Evolutionary conservation across 1,284 basidiomycete species (phyloP), one percentile per base, ranked within the genome.

Genomic region (Malassezia globosa): DNA sequence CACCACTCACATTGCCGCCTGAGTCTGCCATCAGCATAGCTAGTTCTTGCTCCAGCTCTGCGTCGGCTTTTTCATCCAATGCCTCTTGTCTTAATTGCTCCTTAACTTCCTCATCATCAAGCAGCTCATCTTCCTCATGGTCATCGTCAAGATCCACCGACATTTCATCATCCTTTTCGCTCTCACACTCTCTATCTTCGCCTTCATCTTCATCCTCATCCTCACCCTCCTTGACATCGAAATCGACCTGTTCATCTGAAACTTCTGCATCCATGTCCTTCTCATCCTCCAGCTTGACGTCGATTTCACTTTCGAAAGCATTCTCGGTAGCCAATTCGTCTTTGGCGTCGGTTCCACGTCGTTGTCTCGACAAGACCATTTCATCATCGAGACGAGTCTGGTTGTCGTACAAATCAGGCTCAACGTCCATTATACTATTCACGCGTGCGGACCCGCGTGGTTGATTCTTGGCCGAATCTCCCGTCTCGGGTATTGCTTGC

Each of bases 21-120:
- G n/a, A 82, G 78, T 64, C 89, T 81, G 8, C 81, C 77, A 34
- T 82, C 77, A 99, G 83, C 74, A 87, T 92, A 1, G 92, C 88
- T 22, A 99, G 80, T 71, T 97, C 94, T 68, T 88, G 87, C 8
- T 82, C 86, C 65, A 99, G 96, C 37, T 92, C 92, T 5, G 82
- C 84, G 40, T 92, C 85, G 24, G 86, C 89, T 63, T 92, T 87
- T 59, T 85, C 82, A 8, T 65, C 66, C 36, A 60, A 59, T 33
- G 63, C 42, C n/a, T 16, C 48, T 43, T 37, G 35, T 4, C 27
- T 22, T 27, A 18, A 24, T 5, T 23, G 34, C 18, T 35, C 18
- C 10, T 48, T 37, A n/a, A n/a, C n/a, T n/a, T n/a, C n/a, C 22
- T 24, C 27, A 2, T 48, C 47, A 10, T 48, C 40, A 24, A 55